Conservation (phyloP, 2,329 filamentous ascomycete genomes). For the Tolypocladium inflatum region DNA sequence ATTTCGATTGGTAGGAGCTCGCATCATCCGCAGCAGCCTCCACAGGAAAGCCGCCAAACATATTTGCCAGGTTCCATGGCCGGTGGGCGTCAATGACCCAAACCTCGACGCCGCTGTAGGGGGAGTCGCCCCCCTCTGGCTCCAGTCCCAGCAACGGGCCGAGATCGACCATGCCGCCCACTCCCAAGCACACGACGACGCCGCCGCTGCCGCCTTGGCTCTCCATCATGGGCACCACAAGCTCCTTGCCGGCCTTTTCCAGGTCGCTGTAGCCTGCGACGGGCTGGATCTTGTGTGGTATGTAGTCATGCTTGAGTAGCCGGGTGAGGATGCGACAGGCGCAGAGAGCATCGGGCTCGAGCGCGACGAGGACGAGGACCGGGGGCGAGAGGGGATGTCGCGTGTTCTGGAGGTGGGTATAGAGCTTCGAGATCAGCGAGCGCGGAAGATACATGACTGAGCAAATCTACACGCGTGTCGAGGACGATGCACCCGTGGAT, state of each 20-base stretch:
- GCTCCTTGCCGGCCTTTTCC: slow-evolving; percentile 64
- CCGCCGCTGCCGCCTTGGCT: slow-evolving; percentile 76
- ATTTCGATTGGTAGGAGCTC: slow-evolving; percentile 37
- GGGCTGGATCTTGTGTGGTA: slow-evolving; percentile 94
- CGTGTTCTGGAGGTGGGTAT: slow-evolving; percentile 76
- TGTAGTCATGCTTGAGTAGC: slow-evolving; percentile 94
- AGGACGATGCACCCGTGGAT: slow-evolving; percentile 7
- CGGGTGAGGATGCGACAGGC: slow-evolving; percentile 89
- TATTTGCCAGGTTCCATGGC: slow-evolving; percentile 90
- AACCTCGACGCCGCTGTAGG: slow-evolving; percentile 79
- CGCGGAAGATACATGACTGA: slow-evolving; percentile 86
- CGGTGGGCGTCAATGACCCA: slow-evolving; percentile 89
- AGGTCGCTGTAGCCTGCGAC: slow-evolving; percentile 89
- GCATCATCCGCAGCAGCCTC: slow-evolving; percentile 40
- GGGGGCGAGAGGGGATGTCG: slow-evolving; percentile 86
- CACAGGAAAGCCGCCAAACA: slow-evolving; percentile 68
- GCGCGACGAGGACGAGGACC: slow-evolving; percentile 81
- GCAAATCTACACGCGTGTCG: slow-evolving; percentile 18
- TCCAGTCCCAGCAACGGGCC: slow-evolving; percentile 66
- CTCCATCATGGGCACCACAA: slow-evolving; percentile 80
- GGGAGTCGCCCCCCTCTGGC: slow-evolving; percentile 52
- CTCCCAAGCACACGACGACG: slow-evolving; percentile 83
- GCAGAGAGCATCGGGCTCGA: slow-evolving; percentile 92
- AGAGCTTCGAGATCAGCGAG: slow-evolving; percentile 79
- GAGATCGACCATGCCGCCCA: slow-evolving; percentile 85